phyloP scores from a whole-genome alignment of 768 basidiomycete species.

The Dacryopinax primogenitus region DNA sequence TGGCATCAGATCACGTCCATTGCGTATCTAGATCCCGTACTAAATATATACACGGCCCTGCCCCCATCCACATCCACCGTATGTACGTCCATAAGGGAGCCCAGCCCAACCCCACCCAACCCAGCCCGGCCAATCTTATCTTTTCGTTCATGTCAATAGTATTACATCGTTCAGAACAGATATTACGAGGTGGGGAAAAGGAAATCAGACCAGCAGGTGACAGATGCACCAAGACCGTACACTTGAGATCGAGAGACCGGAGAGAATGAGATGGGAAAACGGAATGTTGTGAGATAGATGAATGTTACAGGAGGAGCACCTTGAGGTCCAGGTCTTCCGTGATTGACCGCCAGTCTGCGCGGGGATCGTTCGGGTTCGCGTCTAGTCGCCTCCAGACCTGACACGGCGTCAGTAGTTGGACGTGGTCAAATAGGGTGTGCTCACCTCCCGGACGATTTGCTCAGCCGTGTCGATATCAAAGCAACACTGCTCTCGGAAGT shows the following conservation, averaged over 20 bases:
- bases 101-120: too few species aligned
- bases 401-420: background rate
- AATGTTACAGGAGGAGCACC: constrained; percentile 18
- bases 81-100: too few species aligned
- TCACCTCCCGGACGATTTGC: constrained; percentile 22
- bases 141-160: too few species aligned
- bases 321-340: constrained; percentile 18
- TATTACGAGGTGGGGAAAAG: too few species aligned
- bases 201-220: background rate
- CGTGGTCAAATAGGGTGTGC: background rate
- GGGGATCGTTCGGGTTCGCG: constrained; percentile 11
- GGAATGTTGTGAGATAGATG: background rate
- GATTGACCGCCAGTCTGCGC: constrained; percentile 18
- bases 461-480: constrained; percentile 32
- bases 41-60: too few species aligned
- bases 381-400: constrained; percentile 19
- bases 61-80: too few species aligned
- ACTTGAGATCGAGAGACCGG: background rate
- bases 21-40: too few species aligned
- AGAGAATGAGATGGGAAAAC: background rate
- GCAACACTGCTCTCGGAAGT: constrained; percentile 25
- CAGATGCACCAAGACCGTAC: background rate
- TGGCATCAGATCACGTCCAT: too few species aligned
- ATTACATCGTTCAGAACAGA: too few species aligned
- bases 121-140: too few species aligned